Percentiles rank a stretch among this genome's conserved stretches.
Evolutionary conservation across 129 eudicot species (phyloP).

Genomic region (Centrapalus pauciflorus): DNA sequence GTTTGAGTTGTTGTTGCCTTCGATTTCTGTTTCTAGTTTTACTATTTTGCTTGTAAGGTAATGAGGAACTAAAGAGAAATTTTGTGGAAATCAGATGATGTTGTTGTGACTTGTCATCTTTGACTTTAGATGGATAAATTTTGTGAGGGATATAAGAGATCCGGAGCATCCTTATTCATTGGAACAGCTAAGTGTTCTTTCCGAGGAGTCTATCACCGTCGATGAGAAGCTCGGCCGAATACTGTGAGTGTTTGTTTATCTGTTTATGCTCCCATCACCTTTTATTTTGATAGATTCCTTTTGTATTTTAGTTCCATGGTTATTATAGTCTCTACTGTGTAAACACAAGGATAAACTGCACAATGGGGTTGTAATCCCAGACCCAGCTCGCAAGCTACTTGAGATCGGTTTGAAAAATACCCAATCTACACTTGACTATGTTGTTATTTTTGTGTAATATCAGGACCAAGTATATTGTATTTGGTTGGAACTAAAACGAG

Average conservation of each 20-base stretch:
- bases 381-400: too few species aligned
- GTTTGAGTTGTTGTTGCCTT: not conserved
- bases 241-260: slow-evolving; percentile 63
- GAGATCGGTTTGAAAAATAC: too few species aligned
- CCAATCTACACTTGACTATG: too few species aligned
- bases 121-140: slow-evolving; percentile 47
- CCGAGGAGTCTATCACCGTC: slow-evolving; percentile 79
- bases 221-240: slow-evolving; percentile 73
- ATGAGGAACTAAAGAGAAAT: not conserved
- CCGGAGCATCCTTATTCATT: slow-evolving; percentile 93
- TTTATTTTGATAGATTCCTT: not conserved
- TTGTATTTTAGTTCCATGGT: too few species aligned
- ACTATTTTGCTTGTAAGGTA: not conserved
- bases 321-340: too few species aligned
- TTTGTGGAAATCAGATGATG: not conserved
- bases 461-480: too few species aligned
- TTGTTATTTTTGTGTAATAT: not conserved
- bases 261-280: not conserved
- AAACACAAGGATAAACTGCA: too few species aligned
- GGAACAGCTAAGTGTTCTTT: slow-evolving; percentile 83
- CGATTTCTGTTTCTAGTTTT: not conserved
- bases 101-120: slow-evolving; percentile 48
- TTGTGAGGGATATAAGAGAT: slow-evolving; percentile 79
- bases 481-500: too few species aligned
- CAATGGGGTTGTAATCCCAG: too few species aligned